Percentiles rank a stretch among this genome's conserved stretches.
Conservation (phyloP, 306 rosid species). For the Rubus idaeus region DNA sequence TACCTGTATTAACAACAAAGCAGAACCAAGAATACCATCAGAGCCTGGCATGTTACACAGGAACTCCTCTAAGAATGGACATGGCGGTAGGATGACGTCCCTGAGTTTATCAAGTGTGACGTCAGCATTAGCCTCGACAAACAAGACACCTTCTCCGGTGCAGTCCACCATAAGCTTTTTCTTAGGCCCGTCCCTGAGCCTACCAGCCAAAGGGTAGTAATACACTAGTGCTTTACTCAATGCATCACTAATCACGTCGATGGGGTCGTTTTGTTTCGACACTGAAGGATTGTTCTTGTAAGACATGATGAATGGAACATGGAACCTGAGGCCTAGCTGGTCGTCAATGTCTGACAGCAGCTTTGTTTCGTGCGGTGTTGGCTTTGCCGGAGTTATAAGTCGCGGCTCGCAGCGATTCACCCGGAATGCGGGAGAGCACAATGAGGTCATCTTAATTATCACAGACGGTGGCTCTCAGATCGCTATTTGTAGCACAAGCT, state of each 20-base stretch:
- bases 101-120: conserved; percentile 17
- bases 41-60: conserved; percentile 12
- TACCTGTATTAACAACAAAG: conserved; percentile 26
- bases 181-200: conserved; percentile 20
- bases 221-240: conserved; percentile 14
- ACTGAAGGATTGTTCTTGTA: not conserved
- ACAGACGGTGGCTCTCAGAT: no score
- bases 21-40: conserved; percentile 8
- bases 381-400: conserved; percentile 4
- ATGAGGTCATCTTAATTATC: not conserved
- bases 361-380: conserved; percentile 5
- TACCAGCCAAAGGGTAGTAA: conserved; percentile 37
- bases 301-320: not conserved
- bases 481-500: no score
- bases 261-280: conserved; percentile 1
- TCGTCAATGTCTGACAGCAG: conserved; percentile 13
- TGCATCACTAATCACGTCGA: conserved; percentile 20
- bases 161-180: conserved; percentile 29
- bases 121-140: conserved; percentile 28
- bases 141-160: conserved; percentile 29
- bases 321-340: not conserved
- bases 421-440: not conserved
- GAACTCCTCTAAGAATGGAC: conserved; percentile 26
- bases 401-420: not conserved
- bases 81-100: conserved; percentile 25